A percentile compares a stretch with the other conserved stretches of the same genome.
phyloP scores from a whole-genome alignment of 176 grass and related monocot species.

The Raddia guianensis region DNA sequence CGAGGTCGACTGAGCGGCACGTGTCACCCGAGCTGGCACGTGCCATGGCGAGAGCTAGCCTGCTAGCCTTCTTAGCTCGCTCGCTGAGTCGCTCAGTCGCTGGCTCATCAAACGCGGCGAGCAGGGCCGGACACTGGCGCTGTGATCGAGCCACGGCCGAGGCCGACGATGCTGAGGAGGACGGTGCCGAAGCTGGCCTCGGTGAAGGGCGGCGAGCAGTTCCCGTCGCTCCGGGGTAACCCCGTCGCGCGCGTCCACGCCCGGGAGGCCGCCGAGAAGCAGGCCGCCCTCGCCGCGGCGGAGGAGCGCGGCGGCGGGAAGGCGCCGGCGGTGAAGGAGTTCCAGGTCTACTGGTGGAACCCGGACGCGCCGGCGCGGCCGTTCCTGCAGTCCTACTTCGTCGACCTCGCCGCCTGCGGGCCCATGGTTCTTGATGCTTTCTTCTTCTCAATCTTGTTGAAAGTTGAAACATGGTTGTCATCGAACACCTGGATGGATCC shows the following conservation, averaged over 20 bases:
- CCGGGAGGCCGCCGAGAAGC: conserved; percentile 48
- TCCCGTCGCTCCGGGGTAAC: conserved; percentile 52
- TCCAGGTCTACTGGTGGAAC: conserved; percentile 77
- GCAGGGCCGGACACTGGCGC: neutral
- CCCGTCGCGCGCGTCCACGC: conserved; percentile 45
- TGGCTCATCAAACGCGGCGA: neutral
- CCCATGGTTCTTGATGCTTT: conserved; percentile 40
- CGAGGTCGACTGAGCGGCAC: neutral
- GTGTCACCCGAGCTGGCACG: conserved; percentile 16
- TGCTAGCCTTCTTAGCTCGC: neutral
- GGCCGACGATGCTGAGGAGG: conserved; percentile 17
- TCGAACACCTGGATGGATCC: too few species aligned
- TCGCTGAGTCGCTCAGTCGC: neutral
- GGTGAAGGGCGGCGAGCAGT: conserved; percentile 59
- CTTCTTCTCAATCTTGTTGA: neutral
- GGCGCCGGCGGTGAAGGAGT: conserved; percentile 54
- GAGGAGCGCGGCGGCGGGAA: conserved; percentile 15
- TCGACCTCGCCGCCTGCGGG: conserved; percentile 63
- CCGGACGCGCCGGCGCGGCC: conserved; percentile 51
- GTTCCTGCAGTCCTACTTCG: conserved; percentile 67
- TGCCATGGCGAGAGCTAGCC: neutral
- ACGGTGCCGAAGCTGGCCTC: conserved; percentile 50
- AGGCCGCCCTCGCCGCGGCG: conserved; percentile 22
- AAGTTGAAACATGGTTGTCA: neutral
- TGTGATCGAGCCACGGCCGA: neutral